Evolutionary conservation across 225 moss, liverwort and hornwort genomes (phyloP).

Genomic region (Antitrichia curtipendula): DNA sequence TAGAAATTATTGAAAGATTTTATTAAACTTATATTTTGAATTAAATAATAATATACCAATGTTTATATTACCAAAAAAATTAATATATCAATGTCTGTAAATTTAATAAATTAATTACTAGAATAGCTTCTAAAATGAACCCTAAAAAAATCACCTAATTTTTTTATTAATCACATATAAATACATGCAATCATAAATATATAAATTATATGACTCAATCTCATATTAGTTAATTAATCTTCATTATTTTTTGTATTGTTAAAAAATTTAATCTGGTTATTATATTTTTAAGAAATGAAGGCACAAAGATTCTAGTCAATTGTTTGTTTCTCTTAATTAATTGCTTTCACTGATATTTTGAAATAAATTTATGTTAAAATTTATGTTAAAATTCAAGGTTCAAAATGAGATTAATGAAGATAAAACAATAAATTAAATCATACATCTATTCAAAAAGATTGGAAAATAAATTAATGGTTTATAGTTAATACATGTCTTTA

Average conservation of each 20-base stretch:
- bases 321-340: not conserved
- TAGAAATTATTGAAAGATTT: not conserved
- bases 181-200: not conserved
- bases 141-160: not conserved
- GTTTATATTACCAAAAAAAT: fast-evolving
- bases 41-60: no score
- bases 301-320: not conserved
- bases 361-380: no score
- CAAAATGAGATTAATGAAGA: not conserved
- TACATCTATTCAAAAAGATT: not conserved
- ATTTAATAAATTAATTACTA: not conserved
- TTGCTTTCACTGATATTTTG: not conserved
- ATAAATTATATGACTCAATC: not conserved
- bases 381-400: not conserved
- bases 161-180: not conserved
- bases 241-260: not conserved
- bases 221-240: not conserved
- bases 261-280: not conserved
- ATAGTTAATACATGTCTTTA: not conserved
- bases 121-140: no score
- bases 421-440: no score
- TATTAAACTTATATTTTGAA: no score
- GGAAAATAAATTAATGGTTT: not conserved
- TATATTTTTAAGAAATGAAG: not conserved
- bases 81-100: no score